Conservation (phyloP, 1,284 basidiomycete genomes). For the Lignosus rhinocerotis region DNA sequence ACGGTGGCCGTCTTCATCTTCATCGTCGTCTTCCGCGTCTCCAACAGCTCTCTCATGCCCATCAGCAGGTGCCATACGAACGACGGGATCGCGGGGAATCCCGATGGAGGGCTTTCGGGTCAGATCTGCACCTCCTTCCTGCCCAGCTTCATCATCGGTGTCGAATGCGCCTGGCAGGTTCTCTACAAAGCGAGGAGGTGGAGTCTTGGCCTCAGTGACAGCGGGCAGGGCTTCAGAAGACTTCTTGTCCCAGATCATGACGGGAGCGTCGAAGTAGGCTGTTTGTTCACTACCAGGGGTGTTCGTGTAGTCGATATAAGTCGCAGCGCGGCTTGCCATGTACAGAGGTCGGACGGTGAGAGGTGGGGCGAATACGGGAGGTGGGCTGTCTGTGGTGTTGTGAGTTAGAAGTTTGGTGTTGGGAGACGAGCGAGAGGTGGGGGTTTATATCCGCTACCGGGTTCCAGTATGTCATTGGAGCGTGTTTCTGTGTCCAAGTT, state of each 20-base stretch:
- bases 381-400: not conserved
- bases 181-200: not conserved
- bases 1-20: not conserved
- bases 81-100: constrained; percentile 6
- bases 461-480: constrained; percentile 22
- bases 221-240: not conserved
- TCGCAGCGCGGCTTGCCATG: constrained; percentile 1
- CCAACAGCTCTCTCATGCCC: not conserved
- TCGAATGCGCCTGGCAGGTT: constrained; percentile 12
- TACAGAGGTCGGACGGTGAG: not conserved
- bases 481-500: not conserved
- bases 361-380: not conserved
- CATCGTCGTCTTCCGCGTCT: not conserved
- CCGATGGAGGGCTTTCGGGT: constrained; percentile 7
- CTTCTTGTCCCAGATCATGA: constrained; percentile 22
- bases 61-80: constrained; percentile 8
- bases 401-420: not conserved
- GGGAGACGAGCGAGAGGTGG: not conserved
- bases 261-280: constrained; percentile 44
- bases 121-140: not conserved
- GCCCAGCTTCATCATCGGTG: not conserved
- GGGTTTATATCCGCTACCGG: constrained; percentile 9
- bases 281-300: constrained; percentile 37
- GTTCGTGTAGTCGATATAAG: constrained; percentile 23
- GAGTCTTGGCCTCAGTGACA: constrained; percentile 19